Evolutionary conservation across 1,139 yeast species (phyloP), one percentile per base, ranked within the genome.

Genomic region (Candida sp.): DNA sequence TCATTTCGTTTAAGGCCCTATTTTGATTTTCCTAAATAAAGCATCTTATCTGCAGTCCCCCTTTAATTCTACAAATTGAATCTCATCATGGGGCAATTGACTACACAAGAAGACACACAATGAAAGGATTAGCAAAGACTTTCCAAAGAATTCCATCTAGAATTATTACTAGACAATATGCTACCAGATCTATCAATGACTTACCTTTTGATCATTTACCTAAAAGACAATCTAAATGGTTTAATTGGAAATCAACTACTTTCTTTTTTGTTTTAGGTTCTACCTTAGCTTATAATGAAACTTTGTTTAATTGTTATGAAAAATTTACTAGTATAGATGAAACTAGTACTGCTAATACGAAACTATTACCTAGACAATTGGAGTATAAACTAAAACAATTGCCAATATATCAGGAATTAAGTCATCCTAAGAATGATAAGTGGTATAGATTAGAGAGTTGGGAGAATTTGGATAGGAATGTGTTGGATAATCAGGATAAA

Each of bases 391-490:
- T 85, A 45, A 70, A 75, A 41, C 59, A 69, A 5, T 61, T 87
- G 41, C 79, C 82, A 0, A 60, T 84, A 1, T 84, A 80, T 42
- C 67, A 77, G 48, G 56, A 70, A 43, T 62, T 84, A 40, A 56
- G 63, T 1, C 73, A 71, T 42, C 66, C 73, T 5, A 57, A 51
- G 23, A 55, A 61, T n/a, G 70, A 73, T 12, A 60, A 65, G 12
- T 82, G 75, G 72, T 63, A 61, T 38, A 62, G 67, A 46, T 57
- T 72, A 15, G 70, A 81, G 42, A 79, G 87, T 3, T 83, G 88
- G 87, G 82, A 80, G 42, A 77, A 77, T 48, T 62, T 82, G 40
- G 77, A 77, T 47, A 64, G 76, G 37, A 75, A 74, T 44, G 60
- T 68, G 3, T 56, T 71, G 40, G 74, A 69, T 41, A 56, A 55